phyloP scores from a whole-genome alignment of 257 asterid genomes.

The Dorcoceras hygrometricum region DNA sequence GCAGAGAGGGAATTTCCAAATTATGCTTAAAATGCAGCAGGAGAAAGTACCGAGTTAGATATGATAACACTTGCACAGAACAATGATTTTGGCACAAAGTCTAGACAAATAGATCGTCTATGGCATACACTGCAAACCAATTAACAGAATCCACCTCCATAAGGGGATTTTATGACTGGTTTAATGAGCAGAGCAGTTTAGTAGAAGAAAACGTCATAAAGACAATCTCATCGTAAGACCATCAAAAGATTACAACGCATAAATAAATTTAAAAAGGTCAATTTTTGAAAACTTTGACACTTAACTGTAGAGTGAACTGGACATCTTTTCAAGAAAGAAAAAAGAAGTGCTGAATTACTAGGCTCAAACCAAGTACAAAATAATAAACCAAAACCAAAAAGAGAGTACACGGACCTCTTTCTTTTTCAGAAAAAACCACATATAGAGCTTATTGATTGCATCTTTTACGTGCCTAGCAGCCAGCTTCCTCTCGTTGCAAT shows the following conservation, averaged over 20 bases:
- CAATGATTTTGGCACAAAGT: background rate
- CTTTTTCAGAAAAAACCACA: slow-evolving; percentile 70
- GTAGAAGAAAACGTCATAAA: background rate
- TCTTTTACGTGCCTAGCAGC: slow-evolving; percentile 77
- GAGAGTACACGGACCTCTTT: slow-evolving; percentile 45
- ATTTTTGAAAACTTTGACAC: background rate
- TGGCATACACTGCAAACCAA: background rate
- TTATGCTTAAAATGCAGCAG: background rate
- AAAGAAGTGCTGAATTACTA: background rate
- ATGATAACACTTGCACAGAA: background rate
- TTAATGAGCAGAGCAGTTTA: background rate
- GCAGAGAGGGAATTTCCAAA: slow-evolving; percentile 25
- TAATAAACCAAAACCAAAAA: background rate
- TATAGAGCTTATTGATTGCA: slow-evolving; percentile 58
- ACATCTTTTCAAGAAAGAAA: background rate
- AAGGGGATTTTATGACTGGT: background rate
- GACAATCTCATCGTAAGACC: background rate
- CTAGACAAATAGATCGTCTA: background rate
- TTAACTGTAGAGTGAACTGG: background rate
- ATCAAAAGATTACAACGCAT: background rate
- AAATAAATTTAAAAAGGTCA: background rate
- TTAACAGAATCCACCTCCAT: background rate
- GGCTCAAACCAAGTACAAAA: background rate
- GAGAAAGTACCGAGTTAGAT: background rate
- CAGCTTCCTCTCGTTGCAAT: slow-evolving; percentile 69